Conservation (phyloP, 1,284 basidiomycete species). For the Neonothopanus nambi region DNA sequence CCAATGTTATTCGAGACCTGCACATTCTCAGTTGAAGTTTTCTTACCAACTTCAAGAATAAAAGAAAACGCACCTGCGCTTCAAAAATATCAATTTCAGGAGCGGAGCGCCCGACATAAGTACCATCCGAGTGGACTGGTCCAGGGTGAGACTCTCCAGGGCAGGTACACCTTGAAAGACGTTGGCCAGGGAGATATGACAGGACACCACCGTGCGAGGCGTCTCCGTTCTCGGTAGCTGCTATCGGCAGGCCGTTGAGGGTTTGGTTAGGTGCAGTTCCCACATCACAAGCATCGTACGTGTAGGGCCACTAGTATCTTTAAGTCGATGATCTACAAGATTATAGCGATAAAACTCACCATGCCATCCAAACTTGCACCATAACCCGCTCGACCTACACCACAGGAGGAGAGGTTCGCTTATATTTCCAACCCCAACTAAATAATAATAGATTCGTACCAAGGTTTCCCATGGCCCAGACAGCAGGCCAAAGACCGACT, state of each 20-base stretch:
- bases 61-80: slow-evolving; percentile 46
- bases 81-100: slow-evolving; percentile 89
- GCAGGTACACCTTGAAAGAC: slow-evolving; percentile 81
- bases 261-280: slow-evolving; percentile 68
- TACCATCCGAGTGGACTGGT: slow-evolving; percentile 61
- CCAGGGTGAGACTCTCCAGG: slow-evolving; percentile 82
- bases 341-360: slow-evolving; percentile 27
- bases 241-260: slow-evolving; percentile 24
- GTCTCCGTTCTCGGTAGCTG: slow-evolving; percentile 35
- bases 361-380: slow-evolving; percentile 50
- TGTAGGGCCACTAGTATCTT: slow-evolving; percentile 63
- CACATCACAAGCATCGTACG: slow-evolving; percentile 74
- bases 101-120: slow-evolving; percentile 69
- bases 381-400: slow-evolving; percentile 40
- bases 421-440: neutral
- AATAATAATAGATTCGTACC: slow-evolving; percentile 26
- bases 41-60: slow-evolving; percentile 9
- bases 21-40: neutral
- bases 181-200: slow-evolving; percentile 81
- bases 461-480: slow-evolving; percentile 70
- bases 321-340: neutral
- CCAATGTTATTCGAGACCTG: slow-evolving; percentile 23
- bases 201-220: slow-evolving; percentile 20
- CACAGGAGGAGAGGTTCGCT: neutral
- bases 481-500: slow-evolving; percentile 66